Evolutionary conservation across 2,329 filamentous ascomycete genomes (phyloP).

Genomic region (Metarhizium robertsii): DNA sequence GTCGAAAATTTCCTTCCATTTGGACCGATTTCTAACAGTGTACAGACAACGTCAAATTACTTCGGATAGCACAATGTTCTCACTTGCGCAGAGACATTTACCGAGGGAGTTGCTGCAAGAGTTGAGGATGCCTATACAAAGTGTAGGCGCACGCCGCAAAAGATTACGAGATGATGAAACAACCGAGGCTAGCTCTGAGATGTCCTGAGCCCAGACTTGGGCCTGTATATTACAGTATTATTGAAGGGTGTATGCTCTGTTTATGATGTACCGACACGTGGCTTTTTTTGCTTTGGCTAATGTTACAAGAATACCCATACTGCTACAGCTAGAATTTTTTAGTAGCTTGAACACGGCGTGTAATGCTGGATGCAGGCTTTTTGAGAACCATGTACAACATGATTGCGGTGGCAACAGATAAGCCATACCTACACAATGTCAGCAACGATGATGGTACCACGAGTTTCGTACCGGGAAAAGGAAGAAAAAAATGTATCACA

Average conservation of each 20-base stretch:
- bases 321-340: slow-evolving; percentile 52
- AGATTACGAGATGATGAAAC: slow-evolving; percentile 22
- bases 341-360: slow-evolving; percentile 67
- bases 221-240: neutral
- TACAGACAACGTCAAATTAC: slow-evolving; percentile 69
- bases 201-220: slow-evolving; percentile 14
- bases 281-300: neutral
- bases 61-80: slow-evolving; percentile 65
- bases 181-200: slow-evolving; percentile 19
- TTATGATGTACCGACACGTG: neutral
- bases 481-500: no score
- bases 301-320: slow-evolving; percentile 10
- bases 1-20: neutral
- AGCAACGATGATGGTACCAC: slow-evolving; percentile 1
- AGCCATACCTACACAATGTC: slow-evolving; percentile 59
- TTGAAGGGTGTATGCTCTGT: slow-evolving; percentile 3
- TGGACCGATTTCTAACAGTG: slow-evolving; percentile 16
- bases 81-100: slow-evolving; percentile 73
- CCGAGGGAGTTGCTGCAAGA: slow-evolving; percentile 77
- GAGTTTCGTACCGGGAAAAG: no score
- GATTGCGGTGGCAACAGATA: slow-evolving; percentile 74
- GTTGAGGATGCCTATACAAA: slow-evolving; percentile 58
- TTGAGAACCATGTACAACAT: slow-evolving; percentile 96
- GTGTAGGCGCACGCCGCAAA: slow-evolving; percentile 36
- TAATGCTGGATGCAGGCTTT: slow-evolving; percentile 67